Conservation (phyloP, 768 basidiomycete genomes). For the Kondoa subrosea region DNA sequence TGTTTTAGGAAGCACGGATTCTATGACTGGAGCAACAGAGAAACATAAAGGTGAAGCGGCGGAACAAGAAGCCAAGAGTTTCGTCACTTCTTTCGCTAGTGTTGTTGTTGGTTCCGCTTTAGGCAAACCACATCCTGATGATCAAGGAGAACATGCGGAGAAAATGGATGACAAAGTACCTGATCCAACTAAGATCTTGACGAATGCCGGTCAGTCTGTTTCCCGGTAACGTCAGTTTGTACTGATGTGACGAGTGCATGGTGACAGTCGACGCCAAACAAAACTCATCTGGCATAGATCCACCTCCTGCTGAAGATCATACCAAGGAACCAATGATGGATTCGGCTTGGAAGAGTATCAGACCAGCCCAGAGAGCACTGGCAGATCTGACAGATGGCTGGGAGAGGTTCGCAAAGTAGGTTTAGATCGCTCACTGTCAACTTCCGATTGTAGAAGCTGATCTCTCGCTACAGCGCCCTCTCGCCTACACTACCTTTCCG, state of each 20-base stretch:
- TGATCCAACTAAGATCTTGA: slow-evolving; percentile 30
- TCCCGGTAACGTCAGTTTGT: not conserved
- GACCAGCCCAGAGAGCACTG: slow-evolving; percentile 33
- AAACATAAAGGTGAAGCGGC: slow-evolving; percentile 34
- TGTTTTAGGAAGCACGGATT: slow-evolving; percentile 30
- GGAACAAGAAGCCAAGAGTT: slow-evolving; percentile 35
- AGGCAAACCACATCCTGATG: slow-evolving; percentile 26
- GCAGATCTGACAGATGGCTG: slow-evolving; percentile 35
- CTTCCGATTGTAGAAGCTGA: not conserved
- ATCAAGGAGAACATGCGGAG: not conserved
- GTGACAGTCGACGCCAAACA: slow-evolving; percentile 29
- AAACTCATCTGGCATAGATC: slow-evolving; percentile 24
- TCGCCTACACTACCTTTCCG: slow-evolving; percentile 35
- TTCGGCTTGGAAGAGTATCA: slow-evolving; percentile 31
- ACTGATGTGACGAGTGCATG: not conserved
- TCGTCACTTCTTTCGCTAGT: slow-evolving; percentile 31
- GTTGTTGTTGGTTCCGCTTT: slow-evolving; percentile 32
- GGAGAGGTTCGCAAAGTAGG: slow-evolving; percentile 35
- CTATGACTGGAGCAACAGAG: slow-evolving; percentile 33
- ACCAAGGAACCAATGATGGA: slow-evolving; percentile 29
- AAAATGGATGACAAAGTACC: slow-evolving; percentile 28
- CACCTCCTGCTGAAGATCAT: slow-evolving; percentile 26
- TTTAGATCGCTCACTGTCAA: not conserved
- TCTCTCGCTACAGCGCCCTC: slow-evolving; percentile 30
- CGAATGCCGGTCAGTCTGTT: slow-evolving; percentile 7